Evolutionary conservation across 176 grass and related monocot species (phyloP), one percentile per base, ranked within the genome.

Genomic region (Urochloa ruziziensis): DNA sequence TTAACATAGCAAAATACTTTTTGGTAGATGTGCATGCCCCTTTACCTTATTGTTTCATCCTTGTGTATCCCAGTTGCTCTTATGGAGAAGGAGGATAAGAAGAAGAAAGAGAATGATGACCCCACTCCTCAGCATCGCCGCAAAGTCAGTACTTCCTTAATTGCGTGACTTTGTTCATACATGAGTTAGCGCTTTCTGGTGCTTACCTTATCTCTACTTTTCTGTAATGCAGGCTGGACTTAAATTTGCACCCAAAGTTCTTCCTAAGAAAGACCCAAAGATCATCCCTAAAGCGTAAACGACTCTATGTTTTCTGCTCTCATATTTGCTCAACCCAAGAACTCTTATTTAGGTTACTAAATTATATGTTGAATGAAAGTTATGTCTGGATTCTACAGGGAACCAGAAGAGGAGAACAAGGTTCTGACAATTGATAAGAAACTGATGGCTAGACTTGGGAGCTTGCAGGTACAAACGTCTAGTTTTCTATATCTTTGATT

Each of bases 351-450:
- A 73, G 71, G 39, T 53, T 61, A 12, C 13, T n/a, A 13, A 48
- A 63, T 47, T 74, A 29, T 63, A 4, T 68, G 48, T 58, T 42
- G 60, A 80, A 74, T 80, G 49, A 80, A 27, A 67, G 6, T 61
- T 68, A 61, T 84, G 23, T n/a, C 10, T 83, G 43, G n/a, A 49
- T 72, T 58, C 7, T 85, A 49, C 35, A 91, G 90, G 77, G 78
- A 88, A 74, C 82, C 28, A 74, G 2, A 70, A 67, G 82, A 91
- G 74, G 74, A 84, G 60, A 77, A 3, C 43, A 76, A 91, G 81
- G 28, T 36, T 64, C 8, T 67, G 24, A 23, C 73, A 62, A 47
- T 91, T 54, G 82, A 73, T 78, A 91, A 85, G 39, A 67, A 88
- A 28, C 2, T 91, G 37, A 24, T 85, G 46, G 32, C 40, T 53